Percentiles rank a stretch among this genome's conserved stretches.
phyloP scores from a whole-genome alignment of 352 stramenopile species.

The Globisporangium irregulare region DNA sequence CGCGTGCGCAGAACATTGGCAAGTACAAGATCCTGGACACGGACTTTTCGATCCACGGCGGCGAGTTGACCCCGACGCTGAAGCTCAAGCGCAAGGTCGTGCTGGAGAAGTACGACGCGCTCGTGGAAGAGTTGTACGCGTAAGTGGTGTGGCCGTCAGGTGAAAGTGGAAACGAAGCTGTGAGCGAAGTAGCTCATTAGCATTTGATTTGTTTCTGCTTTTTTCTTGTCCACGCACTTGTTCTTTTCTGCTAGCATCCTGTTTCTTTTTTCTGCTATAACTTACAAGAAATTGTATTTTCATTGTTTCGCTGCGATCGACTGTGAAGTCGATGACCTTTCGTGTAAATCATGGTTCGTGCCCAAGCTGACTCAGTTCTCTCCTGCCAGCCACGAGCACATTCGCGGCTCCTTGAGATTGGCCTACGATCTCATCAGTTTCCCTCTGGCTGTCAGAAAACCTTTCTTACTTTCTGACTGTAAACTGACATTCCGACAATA shows the following conservation, averaged over 20 bases:
- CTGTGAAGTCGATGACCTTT: no score
- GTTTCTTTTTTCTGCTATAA: neutral
- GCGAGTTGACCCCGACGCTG: conserved; percentile 95
- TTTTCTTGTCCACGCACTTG: neutral
- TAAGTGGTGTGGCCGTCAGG: conserved; percentile 22
- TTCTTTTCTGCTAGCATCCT: neutral
- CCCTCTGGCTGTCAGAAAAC: no score
- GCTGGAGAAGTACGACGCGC: conserved; percentile 88
- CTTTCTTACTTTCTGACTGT: no score
- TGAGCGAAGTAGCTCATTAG: conserved; percentile 2
- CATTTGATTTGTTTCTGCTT: conserved; percentile 1
- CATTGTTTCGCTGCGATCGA: neutral
- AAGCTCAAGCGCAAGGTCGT: conserved; percentile 95
- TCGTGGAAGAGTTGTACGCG: conserved; percentile 89
- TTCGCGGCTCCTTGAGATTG: no score
- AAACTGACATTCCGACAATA: no score
- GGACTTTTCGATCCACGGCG: conserved; percentile 89
- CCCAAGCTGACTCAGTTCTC: no score
- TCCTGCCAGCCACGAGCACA: no score
- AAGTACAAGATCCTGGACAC: conserved; percentile 87
- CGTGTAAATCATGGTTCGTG: no score
- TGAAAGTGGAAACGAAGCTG: neutral
- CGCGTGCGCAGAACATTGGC: conserved; percentile 76
- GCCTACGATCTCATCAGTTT: no score
- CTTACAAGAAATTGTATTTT: conserved; percentile 7